Conservation (phyloP, 495 filamentous ascomycete species). For the Trichoderma gamsii region DNA sequence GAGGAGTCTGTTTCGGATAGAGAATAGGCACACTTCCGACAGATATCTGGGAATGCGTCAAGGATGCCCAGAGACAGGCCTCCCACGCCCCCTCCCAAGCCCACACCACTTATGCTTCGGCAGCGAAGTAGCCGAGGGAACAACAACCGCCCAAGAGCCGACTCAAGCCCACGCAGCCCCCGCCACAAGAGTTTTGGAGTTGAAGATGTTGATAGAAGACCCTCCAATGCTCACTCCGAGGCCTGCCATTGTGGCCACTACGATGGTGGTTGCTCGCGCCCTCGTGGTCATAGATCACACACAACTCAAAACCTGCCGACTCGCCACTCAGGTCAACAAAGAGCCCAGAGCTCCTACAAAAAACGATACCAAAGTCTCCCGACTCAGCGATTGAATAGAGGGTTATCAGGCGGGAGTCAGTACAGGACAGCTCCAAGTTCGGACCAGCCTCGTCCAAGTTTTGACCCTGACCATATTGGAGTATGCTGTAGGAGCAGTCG, state of each 20-base stretch:
- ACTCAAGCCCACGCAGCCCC: not conserved
- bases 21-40: conserved; percentile 4
- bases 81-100: not conserved
- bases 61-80: not conserved
- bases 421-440: not conserved
- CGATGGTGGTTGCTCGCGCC: not conserved
- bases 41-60: not conserved
- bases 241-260: not conserved
- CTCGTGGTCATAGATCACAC: not conserved
- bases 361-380: not conserved
- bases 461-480: not conserved
- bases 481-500: not conserved
- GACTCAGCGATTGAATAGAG: not conserved
- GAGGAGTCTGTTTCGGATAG: not conserved
- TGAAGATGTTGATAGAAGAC: not conserved
- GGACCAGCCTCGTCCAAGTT: not conserved
- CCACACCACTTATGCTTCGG: not conserved
- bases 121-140: not conserved
- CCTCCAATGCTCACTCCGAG: not conserved
- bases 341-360: not conserved
- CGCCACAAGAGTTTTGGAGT: not conserved
- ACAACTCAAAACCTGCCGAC: not conserved
- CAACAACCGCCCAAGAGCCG: not conserved
- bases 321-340: not conserved
- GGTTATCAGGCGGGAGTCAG: not conserved